Evolutionary conservation across 2,329 filamentous ascomycete species (phyloP), one percentile per base, ranked within the genome.

Genomic region (Harringtonia aguacate): DNA sequence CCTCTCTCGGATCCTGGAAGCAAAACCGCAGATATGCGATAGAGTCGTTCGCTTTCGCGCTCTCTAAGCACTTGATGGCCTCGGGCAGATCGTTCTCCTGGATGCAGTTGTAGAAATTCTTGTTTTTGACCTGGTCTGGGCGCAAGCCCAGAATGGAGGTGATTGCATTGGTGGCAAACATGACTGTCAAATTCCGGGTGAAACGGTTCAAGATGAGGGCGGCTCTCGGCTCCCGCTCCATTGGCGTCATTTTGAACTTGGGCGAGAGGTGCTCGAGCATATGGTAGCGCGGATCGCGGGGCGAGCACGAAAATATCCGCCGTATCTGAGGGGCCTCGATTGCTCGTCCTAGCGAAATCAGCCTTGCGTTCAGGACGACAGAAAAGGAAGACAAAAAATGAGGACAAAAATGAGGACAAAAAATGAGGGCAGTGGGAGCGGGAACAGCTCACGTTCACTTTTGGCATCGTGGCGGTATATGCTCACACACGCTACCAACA

Each of bases 1-100:
- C 71, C 45, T 73, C 67, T 27, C 81, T 71, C 17, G 86, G 86
- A 57, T 92, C 82, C 43, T 84, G 75, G 55, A 84, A 90, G 75
- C 80, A 86, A 59, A 94, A 94, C 17, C 87, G 82, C 47, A 94
- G 69, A 55, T 94, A 94, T 2, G 87, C 86, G 55, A 94, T 92
- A 2, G 87, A 94, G 58, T 94, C 86, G 54, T 94, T 94, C 24
- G 83, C 82, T 59, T 94, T 94, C 20, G 87, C 86, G 51, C 83
- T 84, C 61, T 94, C 87, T 28, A 94, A 63, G 54, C 84, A 89
- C 49, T 78, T 75, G 29, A 90, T 77, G 4, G 86, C 86, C 53
- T 92, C 84, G 9, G 75, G 67, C 24, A 92, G 67, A 52, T 85
- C 92, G 48, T 79, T 82, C 52, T 85, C 78, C 46, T 84, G 77